These are phyloP conservation scores for Dictyostelium brefeldianum DNA, from an alignment of 78 protist genomes.

Conservation along the genomic window DNA sequence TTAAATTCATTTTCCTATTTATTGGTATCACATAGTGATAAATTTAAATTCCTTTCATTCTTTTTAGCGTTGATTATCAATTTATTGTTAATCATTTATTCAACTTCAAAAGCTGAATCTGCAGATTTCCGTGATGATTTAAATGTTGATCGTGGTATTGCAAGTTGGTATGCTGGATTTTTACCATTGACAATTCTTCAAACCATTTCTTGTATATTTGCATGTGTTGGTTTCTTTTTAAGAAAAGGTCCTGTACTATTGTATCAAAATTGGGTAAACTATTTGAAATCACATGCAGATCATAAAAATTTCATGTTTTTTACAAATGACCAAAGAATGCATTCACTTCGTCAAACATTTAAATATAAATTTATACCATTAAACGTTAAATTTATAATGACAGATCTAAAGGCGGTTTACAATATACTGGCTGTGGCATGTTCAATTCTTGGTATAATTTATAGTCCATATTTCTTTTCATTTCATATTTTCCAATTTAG, in stretches of 20 bases:
- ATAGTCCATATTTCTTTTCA: conserved; percentile 50
- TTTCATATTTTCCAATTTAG: conserved; percentile 63
- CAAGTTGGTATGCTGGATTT: neutral
- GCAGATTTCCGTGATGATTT: neutral
- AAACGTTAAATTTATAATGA: conserved; percentile 13
- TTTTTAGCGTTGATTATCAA: conserved; percentile 59
- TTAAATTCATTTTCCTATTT: conserved; percentile 31
- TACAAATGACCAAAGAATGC: conserved; percentile 51
- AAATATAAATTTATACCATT: conserved; percentile 37
- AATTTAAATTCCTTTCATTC: conserved; percentile 45
- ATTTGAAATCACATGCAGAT: conserved; percentile 27
- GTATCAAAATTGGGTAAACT: conserved; percentile 53
- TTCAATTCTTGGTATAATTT: conserved; percentile 33
- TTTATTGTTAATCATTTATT: conserved; percentile 39
- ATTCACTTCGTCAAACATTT: conserved; percentile 2
- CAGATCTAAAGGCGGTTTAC: conserved; percentile 41
- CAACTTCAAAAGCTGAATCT: neutral
- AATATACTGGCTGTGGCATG: conserved; percentile 38
- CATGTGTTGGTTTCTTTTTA: conserved; percentile 38
- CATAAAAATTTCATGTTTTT: conserved; percentile 37
- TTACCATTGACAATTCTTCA: conserved; percentile 47
- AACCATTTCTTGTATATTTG: conserved; percentile 42
- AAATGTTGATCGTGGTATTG: conserved; percentile 19
- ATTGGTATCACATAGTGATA: conserved; percentile 24
- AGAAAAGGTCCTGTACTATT: conserved; percentile 33